Evolutionary conservation across 2,329 filamentous ascomycete genomes (phyloP), one percentile per base, ranked within the genome.

Genomic region (Thielaviopsis populi): DNA sequence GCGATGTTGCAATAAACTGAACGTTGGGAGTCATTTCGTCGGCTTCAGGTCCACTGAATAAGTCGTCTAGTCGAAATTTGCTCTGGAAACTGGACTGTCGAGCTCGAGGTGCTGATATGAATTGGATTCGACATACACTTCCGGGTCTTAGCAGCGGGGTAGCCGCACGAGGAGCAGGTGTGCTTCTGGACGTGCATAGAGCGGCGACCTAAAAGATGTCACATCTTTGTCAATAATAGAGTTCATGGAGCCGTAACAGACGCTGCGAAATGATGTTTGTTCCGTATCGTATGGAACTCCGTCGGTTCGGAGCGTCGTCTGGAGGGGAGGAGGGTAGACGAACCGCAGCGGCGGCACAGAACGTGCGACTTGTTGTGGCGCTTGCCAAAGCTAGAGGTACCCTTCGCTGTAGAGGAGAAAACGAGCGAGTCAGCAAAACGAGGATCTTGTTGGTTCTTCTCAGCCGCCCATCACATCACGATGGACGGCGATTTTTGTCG

Each of bases 141-240:
- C 79, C 94, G 87, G 79, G 83, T 91, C 86, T 95, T 96, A 79
- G 94, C 94, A 76, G 91, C 82, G 76, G 94, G 94, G 82, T 96
- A 99, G 77, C 91, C 94, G 84, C 94, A 99, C 70, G 81, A 81
- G 72, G 92, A 79, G 83, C 94, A 99, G 76, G 91, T 95, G 80
- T 96, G 87, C 89, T 99, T 99, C 84, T 99, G 94, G 82, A 97
- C 86, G 87, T 99, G 94, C 80, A 96, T 87, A 74, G 94, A 96
- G 77, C 94, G 91, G 77, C 89, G 88, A 80, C 92, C 91, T 95
- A 73, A 15, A 10, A 59, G 33, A 62, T 53, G 59, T 22, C n/a
- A 58, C 27, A 43, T 59, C 46, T 43, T 56, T 15, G 50, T 56
- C 27, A 56, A 56, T 56, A 56, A 24, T 37, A 56, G 50, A n/a